phyloP scores from a whole-genome alignment of 2,329 filamentous ascomycete genomes.

The Fusarium temperatum region DNA sequence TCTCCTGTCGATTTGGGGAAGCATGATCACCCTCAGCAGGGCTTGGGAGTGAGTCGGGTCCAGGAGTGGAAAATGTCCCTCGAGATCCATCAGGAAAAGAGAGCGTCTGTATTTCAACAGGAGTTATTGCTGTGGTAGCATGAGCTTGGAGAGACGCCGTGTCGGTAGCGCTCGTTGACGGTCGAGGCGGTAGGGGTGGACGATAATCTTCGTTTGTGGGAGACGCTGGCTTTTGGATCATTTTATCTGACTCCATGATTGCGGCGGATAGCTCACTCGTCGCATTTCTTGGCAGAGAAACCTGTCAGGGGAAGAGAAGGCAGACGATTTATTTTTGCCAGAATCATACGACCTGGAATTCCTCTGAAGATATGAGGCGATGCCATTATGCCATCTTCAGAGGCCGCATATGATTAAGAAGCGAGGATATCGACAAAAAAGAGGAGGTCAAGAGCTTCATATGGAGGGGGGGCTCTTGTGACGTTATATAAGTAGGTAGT shows the following conservation, averaged over 20 bases:
- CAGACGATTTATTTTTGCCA: background rate
- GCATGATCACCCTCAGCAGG: constrained; percentile 52
- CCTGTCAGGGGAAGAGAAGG: background rate
- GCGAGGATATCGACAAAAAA: constrained; percentile 8
- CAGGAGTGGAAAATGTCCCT: constrained; percentile 65
- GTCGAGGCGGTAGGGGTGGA: constrained; percentile 66
- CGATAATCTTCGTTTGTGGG: constrained; percentile 54
- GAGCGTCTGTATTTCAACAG: constrained; percentile 81
- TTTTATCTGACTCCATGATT: constrained; percentile 37
- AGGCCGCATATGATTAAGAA: constrained; percentile 24
- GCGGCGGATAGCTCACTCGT: constrained; percentile 23
- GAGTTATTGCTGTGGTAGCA: constrained; percentile 85
- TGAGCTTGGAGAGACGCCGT: constrained; percentile 62
- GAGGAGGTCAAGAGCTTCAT: constrained; percentile 13
- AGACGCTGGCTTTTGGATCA: constrained; percentile 43
- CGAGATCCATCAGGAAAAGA: constrained; percentile 75
- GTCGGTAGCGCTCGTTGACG: constrained; percentile 50
- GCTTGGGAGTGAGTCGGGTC: constrained; percentile 48
- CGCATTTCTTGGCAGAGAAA: constrained; percentile 41
- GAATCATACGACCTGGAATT: constrained; percentile 24
- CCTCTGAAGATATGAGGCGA: constrained; percentile 1
- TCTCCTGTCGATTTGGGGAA: constrained; percentile 48
- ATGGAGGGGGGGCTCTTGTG: background rate
- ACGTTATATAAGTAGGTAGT: background rate
- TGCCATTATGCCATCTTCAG: constrained; percentile 47